Base-by-base conservation (phyloP, 2,329 filamentous ascomycete genomes). In the Curvularia lunata region DNA sequence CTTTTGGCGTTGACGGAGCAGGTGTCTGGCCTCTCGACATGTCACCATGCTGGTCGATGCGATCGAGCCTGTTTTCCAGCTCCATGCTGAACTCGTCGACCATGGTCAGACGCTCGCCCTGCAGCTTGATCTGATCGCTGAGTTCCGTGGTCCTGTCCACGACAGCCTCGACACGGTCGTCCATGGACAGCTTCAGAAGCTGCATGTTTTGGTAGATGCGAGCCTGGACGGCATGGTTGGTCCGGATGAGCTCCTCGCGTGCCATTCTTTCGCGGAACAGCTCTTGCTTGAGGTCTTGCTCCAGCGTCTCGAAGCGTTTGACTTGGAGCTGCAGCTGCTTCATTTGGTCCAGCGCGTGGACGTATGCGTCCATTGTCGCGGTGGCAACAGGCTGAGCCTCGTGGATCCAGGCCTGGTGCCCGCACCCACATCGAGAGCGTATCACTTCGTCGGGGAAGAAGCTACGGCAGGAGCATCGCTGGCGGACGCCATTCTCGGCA, bases 381-480 rank as follows among this genome's bases (percentile, higher is more conserved):
- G 68, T 64, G 4, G 70, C 70, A 21, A 73, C 51, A 9, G 73
- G 70, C 56, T 77, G 71, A 5, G 69, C 64, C 57, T 77, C 75
- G 62, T 81, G 80, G 61, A 78, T 77, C 75, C 79, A 81, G 63
- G 79, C 79, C 66, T 80, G 79, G 66, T 81, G 79, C 13, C 79
- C 79, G 63, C 79, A 81, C 19, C 78, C 78, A 61, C 80, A 82
- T 48, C 67, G 73, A n/a, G 77, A 78, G 60, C 73, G 74, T 19
- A 77, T 66, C 12, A 70, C 53, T 9, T 72, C 61, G 50, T 75
- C 72, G 4, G 78, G 78, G 12, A 75, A 77, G 70, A 79, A 82
- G 64, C 74, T 75, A 49, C 79, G 78, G 58, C 80, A 82, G n/a
- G 73, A 62, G 64, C 80, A 82, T 56, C 76, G 76, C 65, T 80